Evolutionary conservation across 179 eudicot genomes (phyloP).

Genomic region (Spinacia oleracea): DNA sequence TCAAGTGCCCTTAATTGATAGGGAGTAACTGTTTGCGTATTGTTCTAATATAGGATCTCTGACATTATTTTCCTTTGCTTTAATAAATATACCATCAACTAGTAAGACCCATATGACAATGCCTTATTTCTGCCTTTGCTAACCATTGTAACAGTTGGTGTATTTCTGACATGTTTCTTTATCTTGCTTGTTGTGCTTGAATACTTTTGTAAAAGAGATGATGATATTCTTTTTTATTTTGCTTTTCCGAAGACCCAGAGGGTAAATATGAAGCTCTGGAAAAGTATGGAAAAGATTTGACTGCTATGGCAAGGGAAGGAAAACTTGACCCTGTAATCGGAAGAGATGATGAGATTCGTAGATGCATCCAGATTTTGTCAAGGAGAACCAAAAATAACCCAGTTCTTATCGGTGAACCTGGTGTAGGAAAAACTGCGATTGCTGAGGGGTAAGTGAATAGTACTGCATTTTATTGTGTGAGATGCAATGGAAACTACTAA

Average conservation of each 20-base stretch:
- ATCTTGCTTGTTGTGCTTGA: background rate
- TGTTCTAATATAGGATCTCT: background rate
- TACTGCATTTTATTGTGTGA: background rate
- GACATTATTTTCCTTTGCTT: background rate
- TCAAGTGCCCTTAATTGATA: background rate
- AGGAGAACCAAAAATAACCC: constrained; percentile 97
- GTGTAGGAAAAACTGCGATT: constrained; percentile 97
- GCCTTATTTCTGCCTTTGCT: background rate
- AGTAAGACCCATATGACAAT: background rate
- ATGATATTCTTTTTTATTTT: background rate
- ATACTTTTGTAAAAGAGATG: background rate
- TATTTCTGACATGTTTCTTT: background rate
- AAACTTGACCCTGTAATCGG: constrained; percentile 98
- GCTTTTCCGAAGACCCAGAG: constrained; percentile 66
- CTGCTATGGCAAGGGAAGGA: constrained; percentile 86
- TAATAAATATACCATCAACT: background rate
- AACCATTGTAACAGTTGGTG: background rate
- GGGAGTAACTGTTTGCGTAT: background rate
- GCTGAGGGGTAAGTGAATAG: constrained; percentile 75
- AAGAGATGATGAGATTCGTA: constrained; percentile 93
- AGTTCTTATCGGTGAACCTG: constrained; percentile 93
- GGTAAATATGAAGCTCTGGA: constrained; percentile 94
- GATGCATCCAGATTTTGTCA: constrained; percentile 93
- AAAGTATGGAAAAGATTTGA: constrained; percentile 92
- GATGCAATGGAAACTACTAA: background rate